Evolutionary conservation across 148 eudicot species (phyloP).

Genomic region (Pharnaceum exiguum): DNA sequence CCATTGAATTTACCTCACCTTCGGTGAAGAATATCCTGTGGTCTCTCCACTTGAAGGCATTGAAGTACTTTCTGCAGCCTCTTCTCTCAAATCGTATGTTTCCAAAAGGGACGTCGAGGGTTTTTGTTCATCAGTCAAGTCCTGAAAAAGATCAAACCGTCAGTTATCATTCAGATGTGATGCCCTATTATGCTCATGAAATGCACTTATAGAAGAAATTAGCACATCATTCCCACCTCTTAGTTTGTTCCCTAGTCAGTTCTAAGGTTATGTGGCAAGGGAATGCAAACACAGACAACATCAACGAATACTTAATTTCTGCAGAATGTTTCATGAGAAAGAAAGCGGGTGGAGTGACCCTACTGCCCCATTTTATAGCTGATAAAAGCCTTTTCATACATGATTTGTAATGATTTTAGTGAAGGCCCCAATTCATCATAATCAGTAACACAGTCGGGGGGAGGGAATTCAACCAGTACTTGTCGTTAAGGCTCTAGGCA

Average conservation of each 20-base stretch:
- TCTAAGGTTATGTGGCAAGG: neutral
- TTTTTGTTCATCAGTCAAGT: slow-evolving; percentile 19
- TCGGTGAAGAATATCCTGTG: slow-evolving; percentile 18
- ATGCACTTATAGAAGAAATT: neutral
- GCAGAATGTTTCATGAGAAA: no score
- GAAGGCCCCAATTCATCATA: no score
- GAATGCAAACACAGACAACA: no score
- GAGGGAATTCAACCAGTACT: no score
- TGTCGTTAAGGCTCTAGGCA: no score
- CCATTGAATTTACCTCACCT: slow-evolving; percentile 16
- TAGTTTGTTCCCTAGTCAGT: no score
- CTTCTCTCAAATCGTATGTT: slow-evolving; percentile 52
- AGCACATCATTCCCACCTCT: neutral
- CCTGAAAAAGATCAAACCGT: slow-evolving; percentile 36
- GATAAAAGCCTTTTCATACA: no score
- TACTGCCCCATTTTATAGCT: no score
- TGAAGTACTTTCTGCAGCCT: slow-evolving; percentile 25
- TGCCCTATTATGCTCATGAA: neutral
- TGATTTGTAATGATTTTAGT: no score
- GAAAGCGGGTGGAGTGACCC: no score
- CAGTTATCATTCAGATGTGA: neutral
- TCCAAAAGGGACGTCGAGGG: slow-evolving; percentile 60
- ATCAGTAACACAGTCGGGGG: no score
- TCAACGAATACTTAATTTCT: no score
- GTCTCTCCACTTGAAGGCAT: slow-evolving; percentile 26